Evolutionary conservation across 1,284 basidiomycete species (phyloP).

Genomic region (Puccinia hordei): DNA sequence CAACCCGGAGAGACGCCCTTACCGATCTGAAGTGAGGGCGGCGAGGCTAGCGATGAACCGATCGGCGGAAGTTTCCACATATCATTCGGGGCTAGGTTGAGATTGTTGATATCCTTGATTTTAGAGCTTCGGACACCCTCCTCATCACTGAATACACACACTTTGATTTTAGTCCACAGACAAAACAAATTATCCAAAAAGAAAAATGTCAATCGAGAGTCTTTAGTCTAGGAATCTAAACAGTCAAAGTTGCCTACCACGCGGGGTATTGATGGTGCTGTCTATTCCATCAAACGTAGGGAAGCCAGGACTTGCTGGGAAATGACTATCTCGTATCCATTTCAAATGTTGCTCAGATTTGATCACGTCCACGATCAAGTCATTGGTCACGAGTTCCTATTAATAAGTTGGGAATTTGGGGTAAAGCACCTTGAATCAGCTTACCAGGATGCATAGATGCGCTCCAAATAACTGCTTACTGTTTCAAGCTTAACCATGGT

Average conservation of each 20-base stretch:
- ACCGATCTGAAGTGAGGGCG: neutral
- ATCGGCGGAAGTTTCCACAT: neutral
- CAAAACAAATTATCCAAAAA: neutral
- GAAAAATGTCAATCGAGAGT: neutral
- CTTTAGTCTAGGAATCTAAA: no score
- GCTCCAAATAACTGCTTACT: neutral
- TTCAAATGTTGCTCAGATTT: neutral
- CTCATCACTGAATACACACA: neutral
- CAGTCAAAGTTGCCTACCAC: neutral
- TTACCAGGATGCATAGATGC: no score
- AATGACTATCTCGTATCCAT: neutral
- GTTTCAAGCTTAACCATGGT: slow-evolving; percentile 8
- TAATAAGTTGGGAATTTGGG: neutral
- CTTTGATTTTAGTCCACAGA: neutral
- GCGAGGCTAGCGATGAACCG: neutral
- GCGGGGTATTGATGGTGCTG: neutral
- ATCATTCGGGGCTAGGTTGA: neutral
- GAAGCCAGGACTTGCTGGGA: neutral
- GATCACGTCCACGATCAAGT: slow-evolving; percentile 16
- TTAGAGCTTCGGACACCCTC: neutral
- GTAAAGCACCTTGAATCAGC: no score
- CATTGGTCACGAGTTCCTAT: slow-evolving; percentile 19
- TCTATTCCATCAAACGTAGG: neutral
- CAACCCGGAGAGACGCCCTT: neutral
- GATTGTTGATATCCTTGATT: neutral